These are phyloP conservation scores for Solanum pinnatisectum DNA, from an alignment of 257 asterid species.

Conservation along the genomic window DNA sequence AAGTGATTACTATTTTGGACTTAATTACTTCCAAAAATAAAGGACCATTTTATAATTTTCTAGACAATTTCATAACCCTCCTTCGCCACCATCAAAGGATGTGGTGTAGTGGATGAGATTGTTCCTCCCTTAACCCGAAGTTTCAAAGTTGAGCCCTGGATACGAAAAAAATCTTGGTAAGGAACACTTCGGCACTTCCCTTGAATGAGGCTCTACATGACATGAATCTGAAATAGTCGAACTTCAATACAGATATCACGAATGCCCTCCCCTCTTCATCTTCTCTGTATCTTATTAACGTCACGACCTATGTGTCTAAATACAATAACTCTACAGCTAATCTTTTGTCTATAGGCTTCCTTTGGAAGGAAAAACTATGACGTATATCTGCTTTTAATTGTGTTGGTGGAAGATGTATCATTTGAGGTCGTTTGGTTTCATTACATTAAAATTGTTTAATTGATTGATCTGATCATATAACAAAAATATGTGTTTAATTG, in stretches of 20 bases:
- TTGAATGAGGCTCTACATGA: background rate
- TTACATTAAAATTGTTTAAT: background rate
- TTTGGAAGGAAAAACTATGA: background rate
- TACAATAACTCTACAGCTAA: constrained; percentile 12
- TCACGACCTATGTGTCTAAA: constrained; percentile 24
- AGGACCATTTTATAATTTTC: background rate
- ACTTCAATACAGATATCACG: no score
- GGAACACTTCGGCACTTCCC: no score
- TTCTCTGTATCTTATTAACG: constrained; percentile 1
- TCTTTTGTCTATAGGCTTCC: constrained; percentile 10
- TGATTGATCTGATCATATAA: background rate
- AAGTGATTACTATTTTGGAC: background rate
- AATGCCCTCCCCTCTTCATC: background rate
- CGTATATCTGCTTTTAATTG: background rate
- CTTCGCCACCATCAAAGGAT: rapidly evolving
- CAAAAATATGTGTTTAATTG: background rate
- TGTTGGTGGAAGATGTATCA: background rate
- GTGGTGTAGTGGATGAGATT: background rate
- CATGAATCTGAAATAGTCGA: background rate
- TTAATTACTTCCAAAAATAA: background rate
- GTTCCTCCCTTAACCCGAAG: background rate
- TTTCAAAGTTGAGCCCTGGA: background rate
- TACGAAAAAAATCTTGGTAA: background rate
- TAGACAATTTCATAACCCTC: background rate
- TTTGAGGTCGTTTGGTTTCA: background rate